Evolutionary conservation across 768 basidiomycete species (phyloP).

Genomic region (Suillus sp.): DNA sequence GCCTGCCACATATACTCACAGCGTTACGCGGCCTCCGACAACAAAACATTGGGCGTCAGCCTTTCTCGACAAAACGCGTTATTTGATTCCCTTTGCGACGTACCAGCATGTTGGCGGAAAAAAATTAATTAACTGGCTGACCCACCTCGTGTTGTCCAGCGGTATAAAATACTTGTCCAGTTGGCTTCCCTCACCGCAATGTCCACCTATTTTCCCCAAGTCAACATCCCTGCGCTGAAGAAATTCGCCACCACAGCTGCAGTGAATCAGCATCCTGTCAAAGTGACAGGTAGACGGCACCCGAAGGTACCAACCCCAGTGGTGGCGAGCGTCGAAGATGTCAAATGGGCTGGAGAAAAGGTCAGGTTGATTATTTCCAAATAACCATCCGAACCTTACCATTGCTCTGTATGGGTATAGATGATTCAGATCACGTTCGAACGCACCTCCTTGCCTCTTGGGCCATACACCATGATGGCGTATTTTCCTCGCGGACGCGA

Average conservation of each 20-base stretch:
- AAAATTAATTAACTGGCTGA: conserved; percentile 9
- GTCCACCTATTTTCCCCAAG: conserved; percentile 29
- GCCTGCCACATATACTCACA: conserved; percentile 2
- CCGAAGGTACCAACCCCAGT: conserved; percentile 21
- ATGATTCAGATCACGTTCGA: conserved; percentile 34
- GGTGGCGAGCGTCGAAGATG: conserved; percentile 26
- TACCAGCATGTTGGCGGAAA: not conserved
- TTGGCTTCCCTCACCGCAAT: conserved; percentile 6
- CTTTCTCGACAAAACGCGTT: conserved; percentile 7
- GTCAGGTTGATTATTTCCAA: conserved; percentile 16
- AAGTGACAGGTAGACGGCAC: conserved; percentile 15
- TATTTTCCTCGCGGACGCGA: conserved; percentile 34
- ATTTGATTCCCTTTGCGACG: conserved; percentile 9
- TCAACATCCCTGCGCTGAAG: conserved; percentile 30
- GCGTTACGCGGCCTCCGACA: conserved; percentile 11
- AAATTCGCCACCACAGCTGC: conserved; percentile 30
- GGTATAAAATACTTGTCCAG: conserved; percentile 4
- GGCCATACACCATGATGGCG: conserved; percentile 32
- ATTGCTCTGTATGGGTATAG: conserved; percentile 14
- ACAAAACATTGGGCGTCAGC: not conserved
- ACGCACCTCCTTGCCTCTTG: conserved; percentile 28
- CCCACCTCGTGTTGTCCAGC: conserved; percentile 14
- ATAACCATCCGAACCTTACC: conserved; percentile 2
- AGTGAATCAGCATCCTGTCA: conserved; percentile 22
- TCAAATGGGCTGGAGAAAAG: conserved; percentile 32